Conservation (phyloP, 805 yeast genomes). For the Kurtzmaniella cleridarum region DNA sequence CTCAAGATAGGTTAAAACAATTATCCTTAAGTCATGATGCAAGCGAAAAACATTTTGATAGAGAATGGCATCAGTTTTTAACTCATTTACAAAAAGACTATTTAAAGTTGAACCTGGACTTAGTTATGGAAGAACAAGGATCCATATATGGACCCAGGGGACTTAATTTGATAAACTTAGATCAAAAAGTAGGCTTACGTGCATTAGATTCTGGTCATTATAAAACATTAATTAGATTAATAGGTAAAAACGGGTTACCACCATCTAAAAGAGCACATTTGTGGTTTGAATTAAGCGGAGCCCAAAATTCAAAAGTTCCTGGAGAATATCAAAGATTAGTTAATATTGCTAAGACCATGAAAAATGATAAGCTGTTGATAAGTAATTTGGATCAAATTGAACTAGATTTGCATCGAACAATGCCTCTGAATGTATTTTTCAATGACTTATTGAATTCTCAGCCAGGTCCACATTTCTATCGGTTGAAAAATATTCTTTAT, state of each 20-base stretch:
- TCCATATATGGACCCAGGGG: slow-evolving; percentile 36
- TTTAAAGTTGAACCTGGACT: slow-evolving; percentile 5
- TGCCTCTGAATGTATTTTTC: slow-evolving; percentile 51
- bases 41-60: slow-evolving; percentile 29
- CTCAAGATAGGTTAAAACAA: slow-evolving; percentile 25
- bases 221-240: slow-evolving; percentile 27
- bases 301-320: slow-evolving; percentile 37
- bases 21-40: slow-evolving; percentile 42
- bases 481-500: slow-evolving; percentile 40
- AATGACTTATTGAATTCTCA: slow-evolving; percentile 28
- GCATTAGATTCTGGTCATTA: slow-evolving; percentile 3
- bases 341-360: slow-evolving; percentile 7
- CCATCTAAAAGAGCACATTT: slow-evolving; percentile 40
- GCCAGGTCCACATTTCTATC: slow-evolving; percentile 50
- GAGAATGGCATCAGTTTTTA: slow-evolving; percentile 44
- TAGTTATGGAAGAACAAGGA: slow-evolving; percentile 8
- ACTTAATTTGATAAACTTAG: slow-evolving; percentile 20
- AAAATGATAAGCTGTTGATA: slow-evolving; percentile 11
- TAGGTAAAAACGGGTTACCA: slow-evolving; percentile 42
- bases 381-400: slow-evolving; percentile 44
- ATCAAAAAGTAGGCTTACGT: slow-evolving; percentile 4
- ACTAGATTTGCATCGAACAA: slow-evolving; percentile 49
- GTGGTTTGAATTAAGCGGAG: slow-evolving; percentile 54
- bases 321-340: slow-evolving; percentile 40
- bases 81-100: slow-evolving; percentile 22